Base-by-base conservation (phyloP, 805 yeast genomes). In the Ogataea methanolica region DNA sequence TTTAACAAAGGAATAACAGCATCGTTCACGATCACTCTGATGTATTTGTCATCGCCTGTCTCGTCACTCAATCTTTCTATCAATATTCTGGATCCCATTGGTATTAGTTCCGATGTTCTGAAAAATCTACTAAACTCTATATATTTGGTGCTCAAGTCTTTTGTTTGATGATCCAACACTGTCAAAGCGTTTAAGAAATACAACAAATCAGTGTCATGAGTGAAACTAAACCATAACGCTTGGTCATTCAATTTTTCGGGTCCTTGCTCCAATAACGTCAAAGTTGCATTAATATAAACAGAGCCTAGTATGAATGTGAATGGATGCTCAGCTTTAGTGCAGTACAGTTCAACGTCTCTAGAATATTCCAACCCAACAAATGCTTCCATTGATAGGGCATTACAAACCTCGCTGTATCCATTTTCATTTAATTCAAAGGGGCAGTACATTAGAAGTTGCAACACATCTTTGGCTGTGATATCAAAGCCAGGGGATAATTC, bases 381-480 rank as follows among this genome's bases (percentile, higher is more conserved):
- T 51, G 87, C 92, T 22, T 81, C 81, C 55, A 74, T 74, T 38
- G 88, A 83, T 67, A 88, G 81, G 33, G 84, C 71, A 36, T 74
- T 73, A 65, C 95, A 87, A 52, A 86, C 79, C 33, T 75, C 73
- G 15, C 94, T 84, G 46, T 66, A 62, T 9, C 94, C 95, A 47
- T 72, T 73, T 9, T 80, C 85, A 47, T 85, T 86, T 40, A 85
- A 66, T 65, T 88, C 96, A 61, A 74, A 88, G 3, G 88, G 90
- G 67, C 95, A 87, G 67, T 81, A 74, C 12, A 73, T 69, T 57
- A 84, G 81, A 52, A 87, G 57, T 22, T 63, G 65, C 39, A 62
- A 65, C 23, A 82, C 76, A 57, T 88, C 92, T 35, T 62, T 57
- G 2, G 70, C 59, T 3, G 82, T 74, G 45, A 86, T 53, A 53